Evolutionary conservation across 2,329 filamentous ascomycete genomes (phyloP), one percentile per base, ranked within the genome.

Genomic region (Pseudogymnoascus sp.): DNA sequence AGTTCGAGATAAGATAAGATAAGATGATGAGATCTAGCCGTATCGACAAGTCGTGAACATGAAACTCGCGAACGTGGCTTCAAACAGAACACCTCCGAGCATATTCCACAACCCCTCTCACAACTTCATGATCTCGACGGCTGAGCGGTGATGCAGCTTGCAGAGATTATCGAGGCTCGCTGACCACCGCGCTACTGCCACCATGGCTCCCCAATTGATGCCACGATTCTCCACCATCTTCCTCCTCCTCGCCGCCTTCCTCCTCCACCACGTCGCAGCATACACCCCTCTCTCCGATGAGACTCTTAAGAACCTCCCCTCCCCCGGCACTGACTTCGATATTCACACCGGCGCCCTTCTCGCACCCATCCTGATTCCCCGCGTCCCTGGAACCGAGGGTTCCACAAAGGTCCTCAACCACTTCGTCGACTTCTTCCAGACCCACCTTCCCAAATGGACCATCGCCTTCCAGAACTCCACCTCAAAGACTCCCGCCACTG

Each of bases 401-500:
- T 91, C 88, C 12, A 74, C 77, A 14, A 81, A 81, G 61, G 91
- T 90, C 2, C 88, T 94, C 68, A 81, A 84, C 45, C 93, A 97
- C 76, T 91, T 99, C 71, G 83, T 87, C 70, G 78, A 88, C 72
- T 97, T 94, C 81, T 96, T 97, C 77, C 76, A 76, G 59, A 79
- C 78, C 5, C 78, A 86, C 16, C 83, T 97, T 21, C 92, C 93
- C 0, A 77, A 83, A 37, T 99, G 94, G 94, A 82, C 78, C 4
- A 74, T 96, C 45, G 81, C 87, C 58, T 90, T 91, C 77, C 93
- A 99, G 72, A 97, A 97, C 75, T 92, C 90, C n/a, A 93, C 91
- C 0, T 83, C 87, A 29, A 89, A 81, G 66, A 97, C 93, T 0
- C 93, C 93, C 0, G 83, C 84, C 0, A 90, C 89, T 0, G 86